phyloP scores from a whole-genome alignment of 768 basidiomycete species.

The Lentinula boryana region DNA sequence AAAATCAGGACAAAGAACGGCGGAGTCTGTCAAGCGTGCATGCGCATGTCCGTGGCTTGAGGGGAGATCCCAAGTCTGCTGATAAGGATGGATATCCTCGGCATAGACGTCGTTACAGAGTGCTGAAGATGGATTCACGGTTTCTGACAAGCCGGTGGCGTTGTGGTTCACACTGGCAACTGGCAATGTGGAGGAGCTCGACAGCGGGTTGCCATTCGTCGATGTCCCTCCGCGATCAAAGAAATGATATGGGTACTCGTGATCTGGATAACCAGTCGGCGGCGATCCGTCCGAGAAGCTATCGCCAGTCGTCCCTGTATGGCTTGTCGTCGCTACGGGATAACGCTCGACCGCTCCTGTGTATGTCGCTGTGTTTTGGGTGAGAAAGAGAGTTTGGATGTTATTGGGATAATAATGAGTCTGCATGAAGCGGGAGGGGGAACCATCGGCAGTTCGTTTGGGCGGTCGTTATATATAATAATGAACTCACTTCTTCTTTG shows the following conservation, averaged over 20 bases:
- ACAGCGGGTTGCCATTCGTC: constrained; percentile 18
- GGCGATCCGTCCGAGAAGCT: constrained; percentile 51
- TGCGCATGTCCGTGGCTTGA: constrained; percentile 7
- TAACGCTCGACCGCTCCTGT: background rate
- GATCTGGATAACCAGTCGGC: constrained; percentile 32
- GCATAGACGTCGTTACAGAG: constrained; percentile 21
- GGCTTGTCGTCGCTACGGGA: background rate
- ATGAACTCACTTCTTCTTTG: background rate
- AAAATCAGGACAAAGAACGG: background rate
- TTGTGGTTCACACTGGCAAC: constrained; percentile 16
- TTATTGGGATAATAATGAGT: constrained; percentile 1
- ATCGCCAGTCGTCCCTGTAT: background rate
- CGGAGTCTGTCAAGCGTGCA: constrained; percentile 1
- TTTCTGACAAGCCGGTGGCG: constrained; percentile 41
- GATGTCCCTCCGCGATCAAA: constrained; percentile 32
- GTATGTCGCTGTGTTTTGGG: background rate
- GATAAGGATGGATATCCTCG: constrained; percentile 34
- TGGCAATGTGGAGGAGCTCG: constrained; percentile 24
- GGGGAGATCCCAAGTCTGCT: constrained; percentile 15
- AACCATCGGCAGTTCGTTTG: background rate
- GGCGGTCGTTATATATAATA: constrained; percentile 4
- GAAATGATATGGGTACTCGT: constrained; percentile 32
- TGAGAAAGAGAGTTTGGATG: background rate
- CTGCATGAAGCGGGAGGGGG: constrained; percentile 1
- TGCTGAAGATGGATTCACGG: constrained; percentile 22